Evolutionary conservation across 768 basidiomycete genomes (phyloP).

Genomic region (Lactifluus piperatus): DNA sequence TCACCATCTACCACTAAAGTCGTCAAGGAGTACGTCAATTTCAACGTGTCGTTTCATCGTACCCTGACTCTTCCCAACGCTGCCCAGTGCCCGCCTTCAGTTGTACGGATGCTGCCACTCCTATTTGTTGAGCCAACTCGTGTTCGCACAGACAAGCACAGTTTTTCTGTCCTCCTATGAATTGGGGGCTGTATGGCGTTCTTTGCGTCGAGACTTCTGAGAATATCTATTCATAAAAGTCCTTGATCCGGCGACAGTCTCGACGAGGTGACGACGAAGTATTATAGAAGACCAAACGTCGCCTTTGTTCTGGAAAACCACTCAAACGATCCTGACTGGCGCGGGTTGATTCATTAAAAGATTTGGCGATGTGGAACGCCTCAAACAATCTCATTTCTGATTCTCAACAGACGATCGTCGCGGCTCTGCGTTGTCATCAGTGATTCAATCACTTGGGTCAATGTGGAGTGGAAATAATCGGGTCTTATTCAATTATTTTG

Average conservation of each 20-base stretch:
- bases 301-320: constrained; percentile 23
- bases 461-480: constrained; percentile 3
- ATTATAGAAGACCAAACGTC: constrained; percentile 23
- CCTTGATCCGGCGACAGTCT: not conserved
- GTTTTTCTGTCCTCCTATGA: constrained; percentile 19
- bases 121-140: not conserved
- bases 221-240: not conserved
- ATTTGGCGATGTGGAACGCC: constrained; percentile 24
- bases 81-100: constrained; percentile 2
- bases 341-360: constrained; percentile 27
- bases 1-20: not conserved
- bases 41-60: too few relatives aligned
- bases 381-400: constrained; percentile 21
- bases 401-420: too few relatives aligned
- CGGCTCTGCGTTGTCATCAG: constrained; percentile 8
- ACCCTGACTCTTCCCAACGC: not conserved
- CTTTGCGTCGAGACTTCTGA: constrained; percentile 26
- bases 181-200: constrained; percentile 25
- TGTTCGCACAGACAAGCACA: not conserved
- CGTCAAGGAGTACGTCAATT: not conserved
- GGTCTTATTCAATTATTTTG: too few relatives aligned
- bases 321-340: constrained; percentile 24
- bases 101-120: not conserved
- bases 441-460: not conserved
- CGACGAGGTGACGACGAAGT: not conserved